A percentile compares a stretch with the other conserved stretches of the same genome.
Conservation (phyloP, 2,329 filamentous ascomycete genomes). For the Pseudopyricularia cyperi region DNA sequence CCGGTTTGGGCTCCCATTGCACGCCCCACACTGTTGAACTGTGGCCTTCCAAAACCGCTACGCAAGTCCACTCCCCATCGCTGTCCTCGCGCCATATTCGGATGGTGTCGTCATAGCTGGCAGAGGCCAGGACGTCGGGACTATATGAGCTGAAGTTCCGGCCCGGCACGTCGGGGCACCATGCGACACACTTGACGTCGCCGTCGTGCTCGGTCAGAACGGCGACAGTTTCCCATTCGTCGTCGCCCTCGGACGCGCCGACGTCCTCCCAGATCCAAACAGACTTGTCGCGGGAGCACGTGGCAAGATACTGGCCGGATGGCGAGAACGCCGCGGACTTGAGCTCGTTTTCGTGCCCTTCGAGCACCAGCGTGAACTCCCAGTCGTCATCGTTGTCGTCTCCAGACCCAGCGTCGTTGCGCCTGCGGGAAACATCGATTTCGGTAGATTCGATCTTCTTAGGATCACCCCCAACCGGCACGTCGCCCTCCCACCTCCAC, state of each 20-base stretch:
- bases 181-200: slow-evolving; percentile 87
- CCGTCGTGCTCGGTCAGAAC: slow-evolving; percentile 90
- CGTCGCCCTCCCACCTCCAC: slow-evolving; percentile 54
- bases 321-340: slow-evolving; percentile 66
- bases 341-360: slow-evolving; percentile 92
- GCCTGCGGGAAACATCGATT: slow-evolving; percentile 5
- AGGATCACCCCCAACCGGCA: slow-evolving; percentile 3
- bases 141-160: slow-evolving; percentile 27
- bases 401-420: slow-evolving; percentile 8
- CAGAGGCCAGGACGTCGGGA: slow-evolving; percentile 68
- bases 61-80: slow-evolving; percentile 85
- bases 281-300: slow-evolving; percentile 81
- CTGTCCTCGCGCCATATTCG: slow-evolving; percentile 80
- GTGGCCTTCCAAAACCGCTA: slow-evolving; percentile 70
- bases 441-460: slow-evolving; percentile 9
- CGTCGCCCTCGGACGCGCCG: slow-evolving; percentile 56
- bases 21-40: slow-evolving; percentile 81
- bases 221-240: slow-evolving; percentile 94
- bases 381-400: slow-evolving; percentile 42
- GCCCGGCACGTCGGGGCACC: slow-evolving; percentile 61
- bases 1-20: slow-evolving; percentile 46
- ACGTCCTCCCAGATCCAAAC: slow-evolving; percentile 99
- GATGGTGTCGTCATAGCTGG: slow-evolving; percentile 90
- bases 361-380: slow-evolving; percentile 82
- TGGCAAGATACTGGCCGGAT: slow-evolving; percentile 68